Evolutionary conservation across 257 asterid genomes (phyloP).

Genomic region (Nicotiana tabacum): DNA sequence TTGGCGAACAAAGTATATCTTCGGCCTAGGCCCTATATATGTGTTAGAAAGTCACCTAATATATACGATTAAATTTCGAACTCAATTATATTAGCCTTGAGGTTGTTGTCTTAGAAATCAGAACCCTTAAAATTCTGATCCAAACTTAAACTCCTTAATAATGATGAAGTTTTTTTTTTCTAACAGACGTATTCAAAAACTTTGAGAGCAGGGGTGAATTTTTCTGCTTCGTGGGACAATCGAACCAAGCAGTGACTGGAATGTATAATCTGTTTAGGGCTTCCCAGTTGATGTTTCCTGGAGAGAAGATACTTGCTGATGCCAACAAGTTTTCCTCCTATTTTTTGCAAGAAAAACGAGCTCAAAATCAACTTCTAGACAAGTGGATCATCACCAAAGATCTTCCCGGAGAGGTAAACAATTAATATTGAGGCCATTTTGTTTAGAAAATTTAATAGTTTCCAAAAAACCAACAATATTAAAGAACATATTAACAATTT

Average conservation of each 20-base stretch:
- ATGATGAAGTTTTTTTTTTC: not conserved
- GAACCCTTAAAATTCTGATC: no score
- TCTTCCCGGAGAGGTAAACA: constrained; percentile 75
- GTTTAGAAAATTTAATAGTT: not conserved
- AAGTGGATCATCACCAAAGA: constrained; percentile 90
- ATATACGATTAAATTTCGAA: no score
- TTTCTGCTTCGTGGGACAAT: constrained; percentile 65
- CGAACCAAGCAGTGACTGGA: constrained; percentile 70
- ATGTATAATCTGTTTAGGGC: constrained; percentile 78
- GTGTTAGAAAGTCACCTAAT: no score
- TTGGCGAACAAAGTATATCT: no score
- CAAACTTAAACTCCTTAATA: not conserved
- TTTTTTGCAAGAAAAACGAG: constrained; percentile 47
- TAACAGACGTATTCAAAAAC: constrained; percentile 51
- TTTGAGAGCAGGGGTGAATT: constrained; percentile 65
- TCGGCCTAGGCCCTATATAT: no score
- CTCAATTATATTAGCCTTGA: no score
- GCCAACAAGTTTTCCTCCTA: constrained; percentile 40
- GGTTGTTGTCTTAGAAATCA: no score
- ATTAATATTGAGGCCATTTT: not conserved
- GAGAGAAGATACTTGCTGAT: constrained; percentile 40
- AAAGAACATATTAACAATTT: no score
- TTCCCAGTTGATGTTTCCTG: constrained; percentile 60
- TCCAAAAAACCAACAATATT: no score
- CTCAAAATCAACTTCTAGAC: constrained; percentile 49